Conservation (phyloP, 768 basidiomycete genomes). For the Trametes elegans region DNA sequence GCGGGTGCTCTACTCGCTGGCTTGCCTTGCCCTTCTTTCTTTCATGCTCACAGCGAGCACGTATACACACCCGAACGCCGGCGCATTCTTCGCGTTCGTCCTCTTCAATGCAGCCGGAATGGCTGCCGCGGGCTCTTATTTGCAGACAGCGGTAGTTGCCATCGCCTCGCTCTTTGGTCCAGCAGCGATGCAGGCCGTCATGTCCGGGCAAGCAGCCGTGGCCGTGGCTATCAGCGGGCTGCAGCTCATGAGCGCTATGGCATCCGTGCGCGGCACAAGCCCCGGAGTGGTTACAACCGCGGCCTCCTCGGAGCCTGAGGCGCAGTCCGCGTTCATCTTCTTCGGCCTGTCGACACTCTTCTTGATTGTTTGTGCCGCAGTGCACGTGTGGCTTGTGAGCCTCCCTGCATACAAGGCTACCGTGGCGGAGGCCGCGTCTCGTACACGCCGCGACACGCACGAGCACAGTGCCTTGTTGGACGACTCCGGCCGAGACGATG, state of each 20-base stretch:
- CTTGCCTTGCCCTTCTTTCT: constrained; percentile 51
- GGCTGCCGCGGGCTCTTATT: constrained; percentile 64
- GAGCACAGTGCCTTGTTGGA: constrained; percentile 28
- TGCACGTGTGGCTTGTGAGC: constrained; percentile 55
- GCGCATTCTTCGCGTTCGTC: constrained; percentile 63
- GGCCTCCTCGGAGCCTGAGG: constrained; percentile 45
- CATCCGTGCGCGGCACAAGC: constrained; percentile 46
- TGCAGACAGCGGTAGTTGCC: constrained; percentile 75
- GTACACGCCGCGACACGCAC: background rate
- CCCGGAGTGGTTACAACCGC: constrained; percentile 9
- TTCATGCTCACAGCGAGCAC: constrained; percentile 66
- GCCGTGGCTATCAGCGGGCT: constrained; percentile 79
- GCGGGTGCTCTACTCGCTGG: constrained; percentile 51
- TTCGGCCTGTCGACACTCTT: constrained; percentile 70
- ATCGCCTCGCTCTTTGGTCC: constrained; percentile 82
- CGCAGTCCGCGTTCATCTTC: constrained; percentile 69
- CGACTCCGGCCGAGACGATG: constrained; percentile 27
- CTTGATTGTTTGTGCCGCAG: constrained; percentile 50
- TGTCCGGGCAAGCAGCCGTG: constrained; percentile 85
- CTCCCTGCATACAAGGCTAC: constrained; percentile 59
- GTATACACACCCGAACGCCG: constrained; percentile 50
- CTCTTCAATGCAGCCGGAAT: constrained; percentile 58
- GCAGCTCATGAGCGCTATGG: constrained; percentile 63
- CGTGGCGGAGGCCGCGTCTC: constrained; percentile 25
- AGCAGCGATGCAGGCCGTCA: constrained; percentile 65